phyloP scores from a whole-genome alignment of 768 basidiomycete genomes.

The Boletales sp. region DNA sequence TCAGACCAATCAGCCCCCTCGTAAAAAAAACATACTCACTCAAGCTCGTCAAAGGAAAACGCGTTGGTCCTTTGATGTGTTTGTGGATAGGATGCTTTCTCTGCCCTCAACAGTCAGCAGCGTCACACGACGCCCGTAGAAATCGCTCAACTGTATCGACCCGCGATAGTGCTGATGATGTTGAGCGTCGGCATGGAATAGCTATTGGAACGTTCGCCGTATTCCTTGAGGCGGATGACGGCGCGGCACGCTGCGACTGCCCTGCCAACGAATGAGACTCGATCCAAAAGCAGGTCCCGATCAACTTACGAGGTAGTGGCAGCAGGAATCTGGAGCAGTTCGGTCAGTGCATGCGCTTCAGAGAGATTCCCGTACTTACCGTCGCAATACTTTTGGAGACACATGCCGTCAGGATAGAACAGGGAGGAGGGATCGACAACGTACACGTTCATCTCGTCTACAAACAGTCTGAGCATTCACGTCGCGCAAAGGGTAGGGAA shows the following conservation, averaged over 20 bases:
- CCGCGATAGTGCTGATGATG: conserved; percentile 16
- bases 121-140: background rate
- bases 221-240: conserved; percentile 63
- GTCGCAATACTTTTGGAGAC: conserved; percentile 18
- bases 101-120: conserved; percentile 7
- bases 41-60: conserved; percentile 17
- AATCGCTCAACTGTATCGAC: conserved; percentile 15
- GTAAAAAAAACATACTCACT: conserved; percentile 6
- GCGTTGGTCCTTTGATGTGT: conserved; percentile 8
- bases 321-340: conserved; percentile 50
- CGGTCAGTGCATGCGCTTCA: background rate
- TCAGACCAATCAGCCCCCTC: background rate
- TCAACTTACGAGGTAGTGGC: conserved; percentile 57
- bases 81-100: conserved; percentile 9
- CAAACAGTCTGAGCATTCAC: background rate
- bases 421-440: background rate
- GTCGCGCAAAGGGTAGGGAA: background rate
- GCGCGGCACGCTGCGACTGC: conserved; percentile 55
- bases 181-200: conserved; percentile 21
- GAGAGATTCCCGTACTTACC: conserved; percentile 6
- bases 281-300: background rate
- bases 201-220: conserved; percentile 30
- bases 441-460: conserved; percentile 28
- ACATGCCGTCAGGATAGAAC: conserved; percentile 1
- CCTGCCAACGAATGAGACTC: conserved; percentile 11